Evolutionary conservation across 2,329 filamentous ascomycete genomes (phyloP).

Genomic region (Microcyclosporella mali): DNA sequence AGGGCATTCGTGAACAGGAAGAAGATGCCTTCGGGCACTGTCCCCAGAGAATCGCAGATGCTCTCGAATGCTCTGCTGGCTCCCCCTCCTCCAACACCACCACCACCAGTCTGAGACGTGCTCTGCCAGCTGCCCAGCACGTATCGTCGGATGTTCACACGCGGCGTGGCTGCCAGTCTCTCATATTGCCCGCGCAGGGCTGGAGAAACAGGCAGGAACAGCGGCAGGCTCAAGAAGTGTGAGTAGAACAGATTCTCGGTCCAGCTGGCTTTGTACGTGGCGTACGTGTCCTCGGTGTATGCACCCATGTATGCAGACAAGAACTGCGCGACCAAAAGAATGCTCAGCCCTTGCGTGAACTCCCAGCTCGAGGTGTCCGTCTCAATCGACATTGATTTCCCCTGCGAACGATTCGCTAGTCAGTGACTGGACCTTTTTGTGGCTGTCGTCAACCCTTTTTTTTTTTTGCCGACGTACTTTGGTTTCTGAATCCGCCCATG

Average conservation of each 20-base stretch:
- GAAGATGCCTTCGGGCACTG: conserved; percentile 60
- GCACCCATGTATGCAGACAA: conserved; percentile 91
- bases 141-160: conserved; percentile 32
- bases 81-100: too few species aligned
- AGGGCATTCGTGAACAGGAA: conserved; percentile 71
- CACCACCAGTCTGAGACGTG: conserved; percentile 4
- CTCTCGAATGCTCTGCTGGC: conserved; percentile 3
- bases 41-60: conserved; percentile 12
- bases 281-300: conserved; percentile 88
- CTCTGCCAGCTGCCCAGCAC: conserved; percentile 2
- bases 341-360: conserved; percentile 65
- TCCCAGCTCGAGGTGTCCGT: conserved; percentile 37
- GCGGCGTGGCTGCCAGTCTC: conserved; percentile 53
- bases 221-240: conserved; percentile 64
- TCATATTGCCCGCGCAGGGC: conserved; percentile 59
- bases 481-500: conserved; percentile 78
- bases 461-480: conserved; percentile 68
- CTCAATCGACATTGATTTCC: conserved; percentile 39
- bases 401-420: conserved; percentile 30
- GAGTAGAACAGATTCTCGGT: conserved; percentile 96
- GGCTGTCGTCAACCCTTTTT: too few species aligned
- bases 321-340: conserved; percentile 82
- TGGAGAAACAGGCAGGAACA: conserved; percentile 67
- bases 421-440: too few species aligned
- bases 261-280: conserved; percentile 80